These are phyloP conservation scores for Panellus pusillus DNA, from an alignment of 768 basidiomycete genomes.

Conservation along the genomic window DNA sequence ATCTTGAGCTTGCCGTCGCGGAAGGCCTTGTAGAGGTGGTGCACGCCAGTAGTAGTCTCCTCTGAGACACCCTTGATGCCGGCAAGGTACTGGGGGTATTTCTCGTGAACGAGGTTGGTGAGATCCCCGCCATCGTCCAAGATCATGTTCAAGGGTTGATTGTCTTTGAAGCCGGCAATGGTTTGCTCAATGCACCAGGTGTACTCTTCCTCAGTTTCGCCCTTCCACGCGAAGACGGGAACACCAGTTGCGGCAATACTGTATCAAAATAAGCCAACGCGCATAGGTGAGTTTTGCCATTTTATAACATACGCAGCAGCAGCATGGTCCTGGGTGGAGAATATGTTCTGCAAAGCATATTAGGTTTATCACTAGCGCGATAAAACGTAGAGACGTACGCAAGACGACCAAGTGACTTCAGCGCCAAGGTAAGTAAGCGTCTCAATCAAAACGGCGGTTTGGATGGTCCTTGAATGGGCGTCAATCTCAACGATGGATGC, in stretches of 20 bases:
- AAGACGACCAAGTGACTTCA: conserved; percentile 98
- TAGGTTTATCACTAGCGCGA: background rate
- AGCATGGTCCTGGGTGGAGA: conserved; percentile 99
- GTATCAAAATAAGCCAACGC: background rate
- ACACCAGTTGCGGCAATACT: conserved; percentile 98
- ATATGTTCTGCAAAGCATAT: conserved; percentile 75
- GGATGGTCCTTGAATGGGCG: conserved; percentile 77
- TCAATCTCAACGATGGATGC: background rate
- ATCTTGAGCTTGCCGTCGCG: conserved; percentile 94
- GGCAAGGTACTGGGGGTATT: conserved; percentile 88
- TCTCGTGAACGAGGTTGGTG: conserved; percentile 92
- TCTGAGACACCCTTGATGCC: conserved; percentile 94
- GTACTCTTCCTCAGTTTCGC: conserved; percentile 99
- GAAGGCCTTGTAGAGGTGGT: conserved; percentile 98
- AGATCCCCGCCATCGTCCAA: conserved; percentile 99
- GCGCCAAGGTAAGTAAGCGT: conserved; percentile 94
- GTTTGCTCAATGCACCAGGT: conserved; percentile 98
- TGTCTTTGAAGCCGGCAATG: conserved; percentile 80
- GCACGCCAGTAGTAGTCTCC: conserved; percentile 99
- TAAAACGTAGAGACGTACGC: conserved; percentile 51
- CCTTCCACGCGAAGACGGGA: conserved; percentile 99
- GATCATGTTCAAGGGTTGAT: conserved; percentile 94
- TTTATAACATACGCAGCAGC: conserved; percentile 78
- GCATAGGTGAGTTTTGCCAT: too few species aligned
- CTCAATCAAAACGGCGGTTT: conserved; percentile 98